Evolutionary conservation across 2,329 filamentous ascomycete genomes (phyloP), one percentile per base, ranked within the genome.

Genomic region (Rhynchosporium agropyri): DNA sequence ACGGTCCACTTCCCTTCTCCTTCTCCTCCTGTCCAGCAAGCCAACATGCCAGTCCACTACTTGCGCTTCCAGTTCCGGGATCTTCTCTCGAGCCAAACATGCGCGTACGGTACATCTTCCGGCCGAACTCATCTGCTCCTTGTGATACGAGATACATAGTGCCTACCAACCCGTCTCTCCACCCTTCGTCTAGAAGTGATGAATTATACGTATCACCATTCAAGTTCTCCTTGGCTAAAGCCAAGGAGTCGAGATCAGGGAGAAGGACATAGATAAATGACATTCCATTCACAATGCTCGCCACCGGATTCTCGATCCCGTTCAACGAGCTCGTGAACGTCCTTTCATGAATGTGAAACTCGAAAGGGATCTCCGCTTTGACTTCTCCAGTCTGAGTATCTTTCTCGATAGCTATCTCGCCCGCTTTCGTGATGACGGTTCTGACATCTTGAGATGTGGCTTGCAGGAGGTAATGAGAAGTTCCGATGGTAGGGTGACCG

Each of bases 241-340:
- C 80, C n/a, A 94, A 78, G 9, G 82, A 80, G 40, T 86, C 84
- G 15, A 90, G 74, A 61, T 79, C 81, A 0, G 83, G 78, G 26
- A 95, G 78, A 67, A 84, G 78, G 10, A 89, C 78, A 33, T 90
- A 81, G 20, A 85, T 74, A 74, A 92, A 92, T 1, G 84, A 85
- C 87, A 93, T 89, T 56, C 89, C 90, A 55, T 84, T 84, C 46
- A 92, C 89, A 56, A 92, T 84, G 68, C 83, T 87, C 64, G 87
- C 81, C 10, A 60, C 38, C 12, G 62, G 45, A 46, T 60, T 26
- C 29, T 46, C 2, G 10, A 46, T 33, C 4, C 31, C 54, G 13
- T 31, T 57, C 31, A 85, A 72, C 4, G 83, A 81, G 4, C 82
- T 80, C 2, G 49, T 28, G 31, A 77, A 72, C 4, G 74, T 77